Conservation (phyloP, 164 flowering plant genomes). For the Protea cynaroides region DNA sequence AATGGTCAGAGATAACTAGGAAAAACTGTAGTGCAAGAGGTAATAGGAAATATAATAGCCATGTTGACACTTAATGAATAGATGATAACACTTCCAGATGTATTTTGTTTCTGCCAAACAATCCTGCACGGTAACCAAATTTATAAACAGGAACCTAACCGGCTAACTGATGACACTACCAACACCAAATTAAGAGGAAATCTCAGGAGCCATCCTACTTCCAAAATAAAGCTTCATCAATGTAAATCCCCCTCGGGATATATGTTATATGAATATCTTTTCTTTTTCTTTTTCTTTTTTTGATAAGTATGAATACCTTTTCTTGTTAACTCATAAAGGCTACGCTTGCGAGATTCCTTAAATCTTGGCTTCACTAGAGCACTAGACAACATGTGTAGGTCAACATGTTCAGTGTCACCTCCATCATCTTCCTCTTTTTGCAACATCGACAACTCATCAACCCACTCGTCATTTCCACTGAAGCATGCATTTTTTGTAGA, state of each 20-base stretch:
- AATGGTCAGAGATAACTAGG: slow-evolving; percentile 5
- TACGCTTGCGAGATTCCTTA: slow-evolving; percentile 47
- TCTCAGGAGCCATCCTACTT: slow-evolving; percentile 5
- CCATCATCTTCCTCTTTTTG: slow-evolving; percentile 12
- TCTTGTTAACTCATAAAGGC: slow-evolving; percentile 39
- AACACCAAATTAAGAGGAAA: not conserved
- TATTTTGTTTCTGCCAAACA: not conserved
- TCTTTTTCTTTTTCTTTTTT: too few relatives aligned
- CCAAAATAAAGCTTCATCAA: not conserved
- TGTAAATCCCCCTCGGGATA: not conserved
- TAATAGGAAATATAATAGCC: not conserved
- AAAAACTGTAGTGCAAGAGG: not conserved
- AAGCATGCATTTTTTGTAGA: slow-evolving; percentile 10
- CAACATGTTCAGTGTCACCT: slow-evolving; percentile 6
- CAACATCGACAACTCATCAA: slow-evolving; percentile 9
- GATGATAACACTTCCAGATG: too few relatives aligned
- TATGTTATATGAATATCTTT: not conserved
- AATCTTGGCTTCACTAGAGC: slow-evolving; percentile 18
- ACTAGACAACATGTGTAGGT: slow-evolving; percentile 3
- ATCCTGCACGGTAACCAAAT: not conserved
- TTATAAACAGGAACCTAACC: not conserved
- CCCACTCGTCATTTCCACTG: slow-evolving; percentile 11
- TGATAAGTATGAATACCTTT: slow-evolving; percentile 26
- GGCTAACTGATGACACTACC: not conserved
- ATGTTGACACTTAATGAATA: not conserved